phyloP scores from a whole-genome alignment of 805 yeast genomes.

The Yarrowia keelungensis region DNA sequence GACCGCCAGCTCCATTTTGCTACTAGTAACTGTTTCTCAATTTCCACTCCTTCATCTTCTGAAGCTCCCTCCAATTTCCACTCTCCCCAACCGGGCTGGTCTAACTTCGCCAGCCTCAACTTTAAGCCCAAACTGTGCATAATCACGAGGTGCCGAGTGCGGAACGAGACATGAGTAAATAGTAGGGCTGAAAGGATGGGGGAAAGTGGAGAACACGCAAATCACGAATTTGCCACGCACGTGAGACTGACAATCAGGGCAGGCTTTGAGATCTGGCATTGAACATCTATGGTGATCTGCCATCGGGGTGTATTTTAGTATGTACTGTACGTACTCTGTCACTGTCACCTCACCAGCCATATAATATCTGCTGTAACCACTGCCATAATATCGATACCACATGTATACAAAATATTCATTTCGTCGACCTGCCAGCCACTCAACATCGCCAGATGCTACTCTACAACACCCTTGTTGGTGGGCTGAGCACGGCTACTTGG shows the following conservation, averaged over 20 bases:
- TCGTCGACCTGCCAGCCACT: background rate
- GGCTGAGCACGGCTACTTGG: background rate
- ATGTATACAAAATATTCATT: background rate
- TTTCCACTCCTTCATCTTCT: background rate
- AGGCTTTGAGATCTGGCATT: too few species aligned
- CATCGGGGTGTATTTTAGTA: too few species aligned
- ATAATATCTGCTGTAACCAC: too few species aligned
- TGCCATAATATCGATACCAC: background rate
- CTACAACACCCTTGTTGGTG: background rate
- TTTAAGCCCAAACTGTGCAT: background rate
- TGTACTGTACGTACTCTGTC: too few species aligned
- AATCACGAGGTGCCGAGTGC: slow-evolving; percentile 1
- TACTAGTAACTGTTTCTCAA: background rate
- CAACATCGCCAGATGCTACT: background rate
- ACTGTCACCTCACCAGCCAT: too few species aligned
- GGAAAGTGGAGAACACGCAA: too few species aligned
- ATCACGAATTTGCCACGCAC: too few species aligned
- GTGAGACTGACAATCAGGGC: too few species aligned
- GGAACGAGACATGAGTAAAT: background rate
- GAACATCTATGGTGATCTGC: too few species aligned
- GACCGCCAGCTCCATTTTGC: background rate
- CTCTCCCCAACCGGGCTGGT: slow-evolving; percentile 11
- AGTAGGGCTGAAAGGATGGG: background rate
- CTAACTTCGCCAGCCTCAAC: slow-evolving; percentile 16
- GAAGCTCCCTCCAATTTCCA: background rate